phyloP scores from a whole-genome alignment of 441 rosid genomes.

The Syzygium syzygioides region DNA sequence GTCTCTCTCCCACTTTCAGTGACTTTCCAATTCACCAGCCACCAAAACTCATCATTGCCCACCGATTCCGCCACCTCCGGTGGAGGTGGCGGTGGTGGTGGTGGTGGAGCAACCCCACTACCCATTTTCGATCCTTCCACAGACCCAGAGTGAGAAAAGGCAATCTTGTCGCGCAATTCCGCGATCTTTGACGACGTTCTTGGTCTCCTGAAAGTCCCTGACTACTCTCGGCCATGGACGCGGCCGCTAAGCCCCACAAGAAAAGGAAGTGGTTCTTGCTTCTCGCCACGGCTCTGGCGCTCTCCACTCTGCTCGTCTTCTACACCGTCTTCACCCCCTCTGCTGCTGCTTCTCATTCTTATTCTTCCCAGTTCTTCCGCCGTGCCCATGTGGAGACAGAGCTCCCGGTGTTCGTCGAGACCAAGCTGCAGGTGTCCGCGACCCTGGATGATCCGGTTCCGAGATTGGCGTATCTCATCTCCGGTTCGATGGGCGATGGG shows the following conservation, averaged over 20 bases:
- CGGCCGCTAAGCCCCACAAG: conserved; percentile 25
- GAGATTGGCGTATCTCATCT: conserved; percentile 46
- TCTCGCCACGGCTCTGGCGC: conserved; percentile 22
- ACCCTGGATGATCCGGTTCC: conserved; percentile 27
- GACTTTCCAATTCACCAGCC: background rate
- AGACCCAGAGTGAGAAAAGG: background rate
- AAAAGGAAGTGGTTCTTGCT: conserved; percentile 38
- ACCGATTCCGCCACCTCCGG: background rate
- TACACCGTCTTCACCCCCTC: conserved; percentile 24
- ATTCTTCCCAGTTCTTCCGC: conserved; percentile 10
- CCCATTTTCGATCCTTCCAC: background rate
- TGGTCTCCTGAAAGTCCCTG: conserved; percentile 4
- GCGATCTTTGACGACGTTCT: background rate
- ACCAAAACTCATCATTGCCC: background rate
- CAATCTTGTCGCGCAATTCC: background rate
- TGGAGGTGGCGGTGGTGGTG: background rate
- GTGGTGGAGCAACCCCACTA: background rate
- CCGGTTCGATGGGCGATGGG: conserved; percentile 57
- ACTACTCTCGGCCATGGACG: conserved; percentile 34
- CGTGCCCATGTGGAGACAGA: conserved; percentile 2
- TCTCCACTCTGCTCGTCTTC: conserved; percentile 34
- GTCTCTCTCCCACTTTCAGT: background rate
- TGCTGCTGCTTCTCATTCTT: background rate
- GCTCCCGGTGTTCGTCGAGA: conserved; percentile 23
- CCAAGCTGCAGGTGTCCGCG: conserved; percentile 11